Base-by-base conservation (phyloP, 441 rosid genomes). In the Brassica hybrid region DNA sequence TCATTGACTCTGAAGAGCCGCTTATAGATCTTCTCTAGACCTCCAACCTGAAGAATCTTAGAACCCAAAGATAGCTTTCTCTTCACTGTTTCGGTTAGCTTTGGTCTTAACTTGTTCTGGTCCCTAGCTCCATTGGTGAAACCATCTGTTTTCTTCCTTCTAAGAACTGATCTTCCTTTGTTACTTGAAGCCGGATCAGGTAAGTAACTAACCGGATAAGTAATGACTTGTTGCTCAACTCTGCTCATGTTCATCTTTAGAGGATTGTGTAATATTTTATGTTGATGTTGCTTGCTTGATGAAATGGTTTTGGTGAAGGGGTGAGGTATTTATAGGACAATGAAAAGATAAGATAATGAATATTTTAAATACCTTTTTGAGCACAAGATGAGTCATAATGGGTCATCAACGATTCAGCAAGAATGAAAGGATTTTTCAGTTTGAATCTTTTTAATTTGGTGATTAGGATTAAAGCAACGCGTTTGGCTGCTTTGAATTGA, bases 31-130 rank as follows among this genome's bases (percentile, higher is more conserved):
- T 87, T 88, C 67, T 84, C 84, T 64, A 83, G 77, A 7, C 94
- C 92, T 62, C 94, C 91, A 2, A 82, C 86, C 76, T 86, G 90
- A 77, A 91, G 79, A 52, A 89, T 87, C 75, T 78, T 83, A 3
- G 89, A 92, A 7, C 93, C 96, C 62, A 91, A 72, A 50, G 88
- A 87, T 62, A 91, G 71, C 80, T 91, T 90, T 41, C 90, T 91
- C 73, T 84, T 86, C 73, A 91, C 79, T 19, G 88, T 89, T 78
- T 89, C 90, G 9, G 82, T 83, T 61, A 91, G 82, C 85, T 83
- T 84, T 27, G 87, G 81, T 61, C 88, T 88, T 52, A 52, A 64
- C 76, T 74, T 80, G 83, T 84, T 86, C 72, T 87, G 91, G 64
- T 89, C 89, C 65, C 86, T 73, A 67, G 79, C 73, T 16, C 86